Percentiles rank a stretch among this genome's conserved stretches.
These are phyloP conservation scores for Rhizopus stolonifer DNA, from an alignment of 371 early-diverging fungal genomes.

Conservation along the genomic window DNA sequence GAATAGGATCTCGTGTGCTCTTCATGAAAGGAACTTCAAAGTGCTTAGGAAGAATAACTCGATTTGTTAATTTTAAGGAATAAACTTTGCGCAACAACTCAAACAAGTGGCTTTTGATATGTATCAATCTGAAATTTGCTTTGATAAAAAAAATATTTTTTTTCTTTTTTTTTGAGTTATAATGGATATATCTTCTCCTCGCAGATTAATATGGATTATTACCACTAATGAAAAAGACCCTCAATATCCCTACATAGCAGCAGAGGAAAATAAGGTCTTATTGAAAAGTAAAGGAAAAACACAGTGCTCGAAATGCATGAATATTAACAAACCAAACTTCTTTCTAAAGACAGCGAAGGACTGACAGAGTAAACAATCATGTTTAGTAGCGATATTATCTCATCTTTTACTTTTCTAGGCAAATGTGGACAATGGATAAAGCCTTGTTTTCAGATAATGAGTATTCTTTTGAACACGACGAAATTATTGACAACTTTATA, in stretches of 20 bases:
- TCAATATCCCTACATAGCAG: not conserved
- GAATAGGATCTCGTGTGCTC: constrained; percentile 69
- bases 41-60: constrained; percentile 83
- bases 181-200: not conserved
- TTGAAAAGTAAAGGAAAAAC: not conserved
- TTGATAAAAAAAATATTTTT: not conserved
- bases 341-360: not conserved
- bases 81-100: too few relatives aligned
- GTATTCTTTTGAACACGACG: not conserved
- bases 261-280: not conserved
- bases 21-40: constrained; percentile 85
- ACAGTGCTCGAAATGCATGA: not conserved
- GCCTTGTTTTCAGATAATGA: not conserved
- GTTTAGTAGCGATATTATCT: too few relatives aligned
- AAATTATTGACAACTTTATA: too few relatives aligned
- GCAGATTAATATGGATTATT: not conserved
- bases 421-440: not conserved
- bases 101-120: too few relatives aligned
- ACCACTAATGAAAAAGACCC: not conserved
- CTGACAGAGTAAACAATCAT: not conserved
- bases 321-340: not conserved
- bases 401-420: too few relatives aligned
- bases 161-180: not conserved
- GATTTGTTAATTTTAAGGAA: constrained; percentile 1
- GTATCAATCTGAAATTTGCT: too few relatives aligned